These are phyloP conservation scores for Tetrahymena malaccensis DNA, from an alignment of 73 alveolate species.

Conservation along the genomic window DNA sequence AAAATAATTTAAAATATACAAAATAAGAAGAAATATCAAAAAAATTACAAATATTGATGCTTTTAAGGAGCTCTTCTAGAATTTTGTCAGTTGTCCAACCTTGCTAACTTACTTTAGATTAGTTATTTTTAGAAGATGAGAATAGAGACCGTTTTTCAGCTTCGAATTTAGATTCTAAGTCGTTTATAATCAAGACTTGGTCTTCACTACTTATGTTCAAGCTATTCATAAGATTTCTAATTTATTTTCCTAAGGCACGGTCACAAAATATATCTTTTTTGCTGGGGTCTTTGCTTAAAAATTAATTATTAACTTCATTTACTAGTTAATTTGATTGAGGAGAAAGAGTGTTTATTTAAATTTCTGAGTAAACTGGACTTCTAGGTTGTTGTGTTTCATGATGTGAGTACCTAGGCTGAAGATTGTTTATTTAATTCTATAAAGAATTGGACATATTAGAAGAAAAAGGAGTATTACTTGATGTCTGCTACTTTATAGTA, in stretches of 20 bases:
- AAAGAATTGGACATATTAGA: neutral
- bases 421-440: neutral
- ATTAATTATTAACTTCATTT: neutral
- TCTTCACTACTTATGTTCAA: neutral
- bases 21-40: no score
- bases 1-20: no score
- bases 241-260: neutral
- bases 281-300: neutral
- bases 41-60: neutral
- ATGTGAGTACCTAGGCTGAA: neutral
- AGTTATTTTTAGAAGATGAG: neutral
- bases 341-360: neutral
- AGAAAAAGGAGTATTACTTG: neutral
- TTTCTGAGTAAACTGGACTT: neutral
- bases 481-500: neutral
- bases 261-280: neutral
- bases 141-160: neutral
- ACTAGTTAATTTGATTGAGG: neutral
- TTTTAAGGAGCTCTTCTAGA: neutral
- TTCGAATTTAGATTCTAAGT: neutral
- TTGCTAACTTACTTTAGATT: neutral
- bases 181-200: neutral
- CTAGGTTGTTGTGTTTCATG: neutral
- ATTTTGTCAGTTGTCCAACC: neutral
- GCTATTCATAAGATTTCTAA: neutral